A percentile compares a stretch with the other conserved stretches of the same genome.
These are phyloP conservation scores for Aphanocladium album DNA, from an alignment of 2,329 filamentous ascomycete genomes.

Conservation along the genomic window DNA sequence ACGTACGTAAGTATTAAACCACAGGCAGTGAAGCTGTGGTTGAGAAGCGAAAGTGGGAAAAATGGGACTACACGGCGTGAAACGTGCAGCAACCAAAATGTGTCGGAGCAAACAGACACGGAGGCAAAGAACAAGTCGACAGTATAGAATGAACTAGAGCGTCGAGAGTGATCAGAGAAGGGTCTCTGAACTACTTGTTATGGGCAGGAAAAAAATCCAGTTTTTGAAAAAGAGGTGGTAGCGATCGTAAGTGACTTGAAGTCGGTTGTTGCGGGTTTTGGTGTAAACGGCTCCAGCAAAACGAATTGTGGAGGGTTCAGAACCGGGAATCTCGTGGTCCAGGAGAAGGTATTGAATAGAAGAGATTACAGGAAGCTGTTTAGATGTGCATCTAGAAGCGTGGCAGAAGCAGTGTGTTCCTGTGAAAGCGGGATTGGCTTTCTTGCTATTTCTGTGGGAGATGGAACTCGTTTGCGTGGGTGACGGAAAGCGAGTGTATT, in stretches of 20 bases:
- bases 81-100: background rate
- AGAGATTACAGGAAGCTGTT: background rate
- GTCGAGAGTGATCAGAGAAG: background rate
- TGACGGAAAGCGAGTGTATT: background rate
- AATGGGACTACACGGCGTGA: background rate
- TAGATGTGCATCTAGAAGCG: slow-evolving; percentile 10
- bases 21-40: slow-evolving; percentile 22
- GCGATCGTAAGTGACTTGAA: slow-evolving; percentile 30
- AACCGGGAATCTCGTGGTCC: background rate
- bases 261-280: slow-evolving; percentile 10
- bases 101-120: slow-evolving; percentile 1
- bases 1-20: slow-evolving; percentile 27
- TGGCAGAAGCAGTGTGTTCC: background rate
- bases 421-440: background rate
- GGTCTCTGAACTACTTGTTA: slow-evolving; percentile 3
- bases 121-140: background rate
- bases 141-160: background rate
- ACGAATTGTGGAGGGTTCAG: background rate
- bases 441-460: background rate
- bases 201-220: background rate
- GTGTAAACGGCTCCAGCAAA: slow-evolving; percentile 3
- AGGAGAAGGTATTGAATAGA: background rate
- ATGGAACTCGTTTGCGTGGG: background rate
- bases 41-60: slow-evolving; percentile 36
- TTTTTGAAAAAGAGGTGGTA: slow-evolving; percentile 23